phyloP scores from a whole-genome alignment of 192 early-diverging fungal species.

The Funneliformis mosseae region DNA sequence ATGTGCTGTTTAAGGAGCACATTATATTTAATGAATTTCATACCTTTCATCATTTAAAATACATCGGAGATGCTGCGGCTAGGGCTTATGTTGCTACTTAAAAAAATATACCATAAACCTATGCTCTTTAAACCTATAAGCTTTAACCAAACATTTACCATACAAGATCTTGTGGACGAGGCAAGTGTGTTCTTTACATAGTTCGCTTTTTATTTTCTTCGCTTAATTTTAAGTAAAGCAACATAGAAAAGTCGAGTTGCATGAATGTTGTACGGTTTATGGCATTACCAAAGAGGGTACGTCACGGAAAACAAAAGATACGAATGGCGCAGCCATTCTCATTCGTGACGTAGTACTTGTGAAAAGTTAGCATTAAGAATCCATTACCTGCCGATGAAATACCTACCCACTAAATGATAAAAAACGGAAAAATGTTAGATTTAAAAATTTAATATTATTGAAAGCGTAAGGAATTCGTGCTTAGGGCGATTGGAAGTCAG shows the following conservation, averaged over 20 bases:
- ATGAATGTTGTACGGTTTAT: slow-evolving; percentile 1
- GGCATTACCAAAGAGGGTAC: slow-evolving; percentile 2
- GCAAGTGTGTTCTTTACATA: background rate
- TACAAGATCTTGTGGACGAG: background rate
- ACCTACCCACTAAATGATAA: too few relatives aligned
- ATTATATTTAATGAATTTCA: background rate
- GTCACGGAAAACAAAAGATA: background rate
- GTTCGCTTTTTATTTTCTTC: too few relatives aligned
- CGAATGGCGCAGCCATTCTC: too few relatives aligned
- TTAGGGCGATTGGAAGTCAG: too few relatives aligned
- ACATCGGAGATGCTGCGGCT: background rate
- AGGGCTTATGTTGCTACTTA: background rate
- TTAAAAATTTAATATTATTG: too few relatives aligned
- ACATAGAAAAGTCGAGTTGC: background rate
- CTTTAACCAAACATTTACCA: background rate
- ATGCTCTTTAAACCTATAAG: background rate
- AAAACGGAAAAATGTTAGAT: too few relatives aligned
- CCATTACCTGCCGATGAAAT: too few relatives aligned
- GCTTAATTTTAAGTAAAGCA: background rate
- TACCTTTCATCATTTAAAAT: background rate
- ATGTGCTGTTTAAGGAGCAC: background rate
- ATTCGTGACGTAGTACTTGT: too few relatives aligned
- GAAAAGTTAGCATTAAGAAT: too few relatives aligned
- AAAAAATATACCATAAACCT: background rate
- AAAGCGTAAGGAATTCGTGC: too few relatives aligned